A percentile compares a stretch with the other conserved stretches of the same genome.
These are phyloP conservation scores for Stylosanthes scabra DNA, from an alignment of 331 rosid species.

Conservation along the genomic window DNA sequence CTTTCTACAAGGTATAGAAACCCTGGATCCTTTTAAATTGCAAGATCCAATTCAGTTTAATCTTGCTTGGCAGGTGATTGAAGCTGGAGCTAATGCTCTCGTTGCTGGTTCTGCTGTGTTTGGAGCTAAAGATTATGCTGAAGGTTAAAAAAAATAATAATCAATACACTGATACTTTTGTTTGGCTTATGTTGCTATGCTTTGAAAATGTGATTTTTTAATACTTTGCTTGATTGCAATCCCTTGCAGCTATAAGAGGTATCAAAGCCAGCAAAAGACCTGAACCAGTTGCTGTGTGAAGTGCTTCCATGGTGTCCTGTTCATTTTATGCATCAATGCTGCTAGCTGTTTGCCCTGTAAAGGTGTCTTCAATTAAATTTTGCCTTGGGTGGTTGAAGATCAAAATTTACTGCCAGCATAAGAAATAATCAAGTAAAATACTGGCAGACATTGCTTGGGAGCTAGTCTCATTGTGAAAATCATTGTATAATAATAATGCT, in stretches of 20 bases:
- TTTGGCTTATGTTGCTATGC: conserved; percentile 6
- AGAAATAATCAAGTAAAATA: conserved; percentile 33
- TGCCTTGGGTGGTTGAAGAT: conserved; percentile 27
- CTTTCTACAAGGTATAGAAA: conserved; percentile 16
- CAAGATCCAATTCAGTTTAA: conserved; percentile 34
- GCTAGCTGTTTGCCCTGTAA: conserved; percentile 47
- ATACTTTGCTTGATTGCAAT: conserved; percentile 34
- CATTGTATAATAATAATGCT: conserved; percentile 29
- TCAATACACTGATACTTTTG: background rate
- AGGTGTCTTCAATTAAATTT: conserved; percentile 37
- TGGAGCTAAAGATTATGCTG: conserved; percentile 99
- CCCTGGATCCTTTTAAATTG: conserved; percentile 33
- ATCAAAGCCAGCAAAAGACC: conserved; percentile 94
- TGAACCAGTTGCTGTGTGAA: conserved; percentile 85
- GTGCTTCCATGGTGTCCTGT: conserved; percentile 37
- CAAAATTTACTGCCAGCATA: conserved; percentile 22
- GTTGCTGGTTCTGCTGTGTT: conserved; percentile 99
- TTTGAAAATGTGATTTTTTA: conserved; percentile 31
- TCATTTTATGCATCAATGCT: conserved; percentile 52
- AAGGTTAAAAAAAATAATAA: conserved; percentile 69
- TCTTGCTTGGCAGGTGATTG: conserved; percentile 75
- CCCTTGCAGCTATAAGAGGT: conserved; percentile 81
- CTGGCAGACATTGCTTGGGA: conserved; percentile 25
- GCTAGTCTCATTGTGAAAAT: conserved; percentile 19
- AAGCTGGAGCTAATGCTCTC: conserved; percentile 99